Conservation (phyloP, 2,329 filamentous ascomycete species). For the Ceratocystis papillata region DNA sequence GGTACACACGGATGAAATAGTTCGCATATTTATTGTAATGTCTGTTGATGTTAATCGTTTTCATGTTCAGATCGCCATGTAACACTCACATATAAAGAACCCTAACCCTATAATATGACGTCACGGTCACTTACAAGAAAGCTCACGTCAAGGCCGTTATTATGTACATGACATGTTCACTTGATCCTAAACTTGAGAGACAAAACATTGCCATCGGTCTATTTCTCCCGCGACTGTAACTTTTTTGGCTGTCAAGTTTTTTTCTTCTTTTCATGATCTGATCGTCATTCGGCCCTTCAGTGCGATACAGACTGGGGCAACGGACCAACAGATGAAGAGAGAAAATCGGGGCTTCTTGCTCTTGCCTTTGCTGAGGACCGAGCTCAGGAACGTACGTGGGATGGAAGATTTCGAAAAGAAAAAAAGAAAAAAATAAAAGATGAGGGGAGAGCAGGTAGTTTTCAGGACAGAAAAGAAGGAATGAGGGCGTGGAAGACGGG, state of each 20-base stretch:
- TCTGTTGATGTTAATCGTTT: slow-evolving; percentile 1
- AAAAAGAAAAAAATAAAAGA: not conserved
- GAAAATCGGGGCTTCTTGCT: slow-evolving; percentile 4
- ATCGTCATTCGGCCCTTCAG: slow-evolving; percentile 8
- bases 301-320: not conserved
- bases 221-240: not conserved
- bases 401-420: not conserved
- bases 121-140: not conserved
- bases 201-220: too few species aligned
- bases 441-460: not conserved
- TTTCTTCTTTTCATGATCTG: not conserved
- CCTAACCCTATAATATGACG: not conserved
- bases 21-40: not conserved
- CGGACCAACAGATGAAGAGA: not conserved
- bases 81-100: not conserved
- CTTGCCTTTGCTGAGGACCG: not conserved
- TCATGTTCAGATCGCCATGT: not conserved
- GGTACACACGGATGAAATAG: slow-evolving; percentile 1
- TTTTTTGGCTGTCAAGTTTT: not conserved
- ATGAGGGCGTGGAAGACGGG: not conserved
- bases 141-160: too few species aligned
- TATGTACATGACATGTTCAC: too few species aligned
- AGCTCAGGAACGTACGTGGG: slow-evolving; percentile 9
- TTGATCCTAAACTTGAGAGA: too few species aligned
- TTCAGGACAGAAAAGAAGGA: not conserved